These are phyloP conservation scores for Solanum clarkiae DNA, from an alignment of 257 asterid species.

Conservation along the genomic window DNA sequence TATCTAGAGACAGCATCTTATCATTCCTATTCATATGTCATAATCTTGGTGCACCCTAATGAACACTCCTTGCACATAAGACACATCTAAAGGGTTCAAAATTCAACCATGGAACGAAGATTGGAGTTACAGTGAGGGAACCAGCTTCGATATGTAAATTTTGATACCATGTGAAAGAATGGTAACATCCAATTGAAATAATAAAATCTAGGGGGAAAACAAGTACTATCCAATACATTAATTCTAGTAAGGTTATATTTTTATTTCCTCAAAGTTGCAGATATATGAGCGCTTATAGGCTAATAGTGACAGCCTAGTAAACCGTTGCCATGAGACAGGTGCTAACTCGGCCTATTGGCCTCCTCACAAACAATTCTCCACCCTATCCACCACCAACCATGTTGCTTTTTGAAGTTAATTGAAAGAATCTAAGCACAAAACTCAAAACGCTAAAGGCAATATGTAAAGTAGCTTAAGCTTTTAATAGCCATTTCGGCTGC, in stretches of 20 bases:
- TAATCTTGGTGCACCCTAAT: no score
- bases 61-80: constrained; percentile 37
- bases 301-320: not conserved
- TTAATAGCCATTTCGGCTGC: not conserved
- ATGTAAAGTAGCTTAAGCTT: not conserved
- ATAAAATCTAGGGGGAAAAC: not conserved
- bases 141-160: not conserved
- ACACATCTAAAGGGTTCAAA: constrained; percentile 53
- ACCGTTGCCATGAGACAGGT: not conserved
- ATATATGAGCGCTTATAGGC: not conserved
- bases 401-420: not conserved
- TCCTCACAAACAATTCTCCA: not conserved
- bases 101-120: constrained; percentile 34
- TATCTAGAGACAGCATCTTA: no score
- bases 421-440: not conserved
- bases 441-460: not conserved
- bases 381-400: not conserved
- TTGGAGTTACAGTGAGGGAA: not conserved
- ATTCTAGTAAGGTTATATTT: not conserved
- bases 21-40: no score
- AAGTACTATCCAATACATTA: not conserved
- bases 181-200: not conserved
- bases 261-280: not conserved
- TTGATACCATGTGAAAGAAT: not conserved
- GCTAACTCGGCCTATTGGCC: not conserved